phyloP scores from a whole-genome alignment of 169 alveolate species.

The Babesia bovis region DNA sequence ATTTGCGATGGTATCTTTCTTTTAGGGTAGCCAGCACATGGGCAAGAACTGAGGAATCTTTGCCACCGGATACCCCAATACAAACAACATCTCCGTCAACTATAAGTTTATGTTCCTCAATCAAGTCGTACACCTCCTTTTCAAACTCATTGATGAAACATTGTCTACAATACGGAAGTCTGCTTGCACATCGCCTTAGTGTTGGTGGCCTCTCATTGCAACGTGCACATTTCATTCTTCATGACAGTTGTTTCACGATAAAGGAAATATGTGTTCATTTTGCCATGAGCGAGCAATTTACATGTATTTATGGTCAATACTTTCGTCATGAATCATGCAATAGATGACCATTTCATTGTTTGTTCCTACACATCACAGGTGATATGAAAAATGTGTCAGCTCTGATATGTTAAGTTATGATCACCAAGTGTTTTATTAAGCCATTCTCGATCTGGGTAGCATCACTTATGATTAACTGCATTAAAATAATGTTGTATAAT shows the following conservation, averaged over 20 bases:
- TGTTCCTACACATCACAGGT: no score
- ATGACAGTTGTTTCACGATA: no score
- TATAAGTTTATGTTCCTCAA: slow-evolving; percentile 72
- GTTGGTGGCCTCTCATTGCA: slow-evolving; percentile 83
- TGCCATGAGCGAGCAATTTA: no score
- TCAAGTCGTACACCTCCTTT: slow-evolving; percentile 91
- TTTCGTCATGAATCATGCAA: no score
- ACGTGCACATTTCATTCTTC: slow-evolving; percentile 56
- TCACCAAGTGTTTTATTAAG: no score
- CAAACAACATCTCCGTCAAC: slow-evolving; percentile 91
- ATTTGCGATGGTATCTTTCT: slow-evolving; percentile 87
- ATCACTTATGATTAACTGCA: no score
- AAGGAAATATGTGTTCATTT: not conserved
- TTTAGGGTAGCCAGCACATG: slow-evolving; percentile 91
- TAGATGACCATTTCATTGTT: no score
- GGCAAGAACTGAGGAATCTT: slow-evolving; percentile 95
- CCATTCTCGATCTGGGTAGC: no score
- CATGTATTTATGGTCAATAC: no score
- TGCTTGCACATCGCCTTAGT: slow-evolving; percentile 88
- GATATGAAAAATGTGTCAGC: no score
- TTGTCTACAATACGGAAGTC: slow-evolving; percentile 86
- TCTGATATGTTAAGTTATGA: no score
- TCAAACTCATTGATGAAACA: slow-evolving; percentile 93
- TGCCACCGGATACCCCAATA: slow-evolving; percentile 97
- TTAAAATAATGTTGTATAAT: no score